Evolutionary conservation across 139 green algal species (phyloP), one percentile per base, ranked within the genome.

Genomic region (Auxenochlorella pyrenoidosa): DNA sequence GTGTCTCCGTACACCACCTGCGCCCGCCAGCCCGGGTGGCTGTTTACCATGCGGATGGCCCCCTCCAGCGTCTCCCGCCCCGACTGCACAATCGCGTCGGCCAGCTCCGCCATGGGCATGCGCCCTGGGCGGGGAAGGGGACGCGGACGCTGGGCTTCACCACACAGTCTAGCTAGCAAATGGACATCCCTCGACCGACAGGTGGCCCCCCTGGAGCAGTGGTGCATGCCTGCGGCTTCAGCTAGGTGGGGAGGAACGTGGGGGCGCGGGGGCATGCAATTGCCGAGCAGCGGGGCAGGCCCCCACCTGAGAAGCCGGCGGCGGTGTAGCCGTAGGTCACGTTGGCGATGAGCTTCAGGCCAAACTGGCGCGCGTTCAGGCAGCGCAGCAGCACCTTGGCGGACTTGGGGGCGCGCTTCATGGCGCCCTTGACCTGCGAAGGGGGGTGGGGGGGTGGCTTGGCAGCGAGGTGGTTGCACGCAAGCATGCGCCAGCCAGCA

Each of bases 331-430:
- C 96, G 88, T 98, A 98, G 0, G 94, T 99, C 60, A 99, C 97
- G 90, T 99, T 99, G 76, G 97, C 94, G 75, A 99, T 98, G 75
- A 99, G 94, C 92, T 99, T 99, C 70, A 99, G 93, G 8, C 91
- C 95, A 89, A 99, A 98, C 93, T 99, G 97, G 6, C 97, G 93
- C 15, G 97, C 96, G 87, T 99, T 99, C 24, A 99, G 91, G 59
- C 94, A 91, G 38, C 97, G 94, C 75, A 96, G 94, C 79, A 98
- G 93, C 86, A 98, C 92, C 88, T 93, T 93, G 75, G 93, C 92
- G 5, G 70, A 41, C 13, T 76, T 59, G 10, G 90, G 78, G 12
- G 83, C 60, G 6, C 87, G 86, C 91, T 99, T 99, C 96, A 99
- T 98, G 44, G 94, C 95, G 0, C 85, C 89, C 92, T 99, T 98